Base-by-base conservation (phyloP, 139 green algal genomes). In the Coccomyxa sp. region DNA sequence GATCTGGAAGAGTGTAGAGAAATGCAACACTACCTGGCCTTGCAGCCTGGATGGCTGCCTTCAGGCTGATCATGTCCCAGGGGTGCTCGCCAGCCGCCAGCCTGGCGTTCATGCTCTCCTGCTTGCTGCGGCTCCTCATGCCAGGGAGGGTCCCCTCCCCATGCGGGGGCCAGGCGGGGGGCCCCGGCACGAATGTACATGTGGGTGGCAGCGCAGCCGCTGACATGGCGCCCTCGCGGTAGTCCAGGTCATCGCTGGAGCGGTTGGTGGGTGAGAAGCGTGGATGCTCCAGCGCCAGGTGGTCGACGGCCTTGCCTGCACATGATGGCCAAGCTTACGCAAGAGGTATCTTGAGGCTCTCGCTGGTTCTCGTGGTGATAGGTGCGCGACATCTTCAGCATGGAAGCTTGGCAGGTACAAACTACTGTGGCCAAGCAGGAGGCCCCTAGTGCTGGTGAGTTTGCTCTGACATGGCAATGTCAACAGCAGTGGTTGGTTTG, bases 51-150 rank as follows among this genome's bases (percentile, higher is more conserved):
- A 78, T 78, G 41, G 73, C 73, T 33, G 73, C 40, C 41, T 69
- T 78, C n/a, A 78, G 73, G 41, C 73, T 78, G n/a, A 78, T 27
- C 73, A 78, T 78, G 73, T 78, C 73, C 73, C 73, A 78, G 16
- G 73, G 73, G 7, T 40, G 37, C 40, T 78, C 73, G 12, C 73
- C 73, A 27, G 73, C 29, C 6, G 40, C 29, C n/a, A 70, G 41
- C 41, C 41, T 22, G n/a, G 41, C 41, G 29, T 40, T n/a, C 2
- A 76, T 33, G 1, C 12, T 35, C 39, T 76, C 71, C 70, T 41
- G 29, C 70, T 74, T 7, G 50, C 50, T 10, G 50, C 50, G 50
- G 18, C 27, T 64, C 18, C 50, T 64, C 50, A 64, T 64, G 50
- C 50, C 5, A n/a, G n/a, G n/a, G n/a, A n/a, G n/a, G n/a, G n/a